phyloP scores from a whole-genome alignment of 331 rosid species.

The Quercus phellos region DNA sequence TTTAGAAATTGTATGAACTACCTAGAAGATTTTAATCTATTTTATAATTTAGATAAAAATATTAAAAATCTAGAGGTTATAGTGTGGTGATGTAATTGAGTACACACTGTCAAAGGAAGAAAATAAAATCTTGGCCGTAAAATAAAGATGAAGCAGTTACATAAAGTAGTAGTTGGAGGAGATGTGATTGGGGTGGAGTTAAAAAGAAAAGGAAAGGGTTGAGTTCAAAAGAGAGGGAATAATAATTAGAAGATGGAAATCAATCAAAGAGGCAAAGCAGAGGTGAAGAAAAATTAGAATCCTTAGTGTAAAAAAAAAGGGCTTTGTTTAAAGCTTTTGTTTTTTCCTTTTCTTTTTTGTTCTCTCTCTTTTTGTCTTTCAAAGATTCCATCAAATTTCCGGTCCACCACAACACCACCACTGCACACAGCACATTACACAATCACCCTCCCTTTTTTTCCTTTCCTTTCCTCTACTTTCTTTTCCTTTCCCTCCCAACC shows the following conservation, averaged over 20 bases:
- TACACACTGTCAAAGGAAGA: too few relatives aligned
- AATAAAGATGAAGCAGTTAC: too few relatives aligned
- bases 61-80: too few relatives aligned
- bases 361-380: constrained; percentile 31
- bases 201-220: not conserved
- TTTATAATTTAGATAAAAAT: too few relatives aligned
- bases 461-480: not conserved
- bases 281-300: not conserved
- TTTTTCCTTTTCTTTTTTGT: constrained; percentile 15
- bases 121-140: too few relatives aligned
- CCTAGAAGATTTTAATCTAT: too few relatives aligned
- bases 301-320: not conserved
- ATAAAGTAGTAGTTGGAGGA: not conserved
- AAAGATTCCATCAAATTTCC: constrained; percentile 78
- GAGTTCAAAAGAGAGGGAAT: not conserved
- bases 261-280: not conserved
- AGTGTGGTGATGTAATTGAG: too few relatives aligned
- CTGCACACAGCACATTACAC: constrained; percentile 8
- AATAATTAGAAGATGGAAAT: not conserved
- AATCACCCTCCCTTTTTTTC: constrained; percentile 27
- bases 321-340: constrained; percentile 19
- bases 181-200: not conserved
- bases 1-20: too few relatives aligned
- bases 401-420: constrained; percentile 54
- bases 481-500: not conserved